Evolutionary conservation across 1,284 basidiomycete species (phyloP), one percentile per base, ranked within the genome.

Genomic region (Austroboletus niveus): DNA sequence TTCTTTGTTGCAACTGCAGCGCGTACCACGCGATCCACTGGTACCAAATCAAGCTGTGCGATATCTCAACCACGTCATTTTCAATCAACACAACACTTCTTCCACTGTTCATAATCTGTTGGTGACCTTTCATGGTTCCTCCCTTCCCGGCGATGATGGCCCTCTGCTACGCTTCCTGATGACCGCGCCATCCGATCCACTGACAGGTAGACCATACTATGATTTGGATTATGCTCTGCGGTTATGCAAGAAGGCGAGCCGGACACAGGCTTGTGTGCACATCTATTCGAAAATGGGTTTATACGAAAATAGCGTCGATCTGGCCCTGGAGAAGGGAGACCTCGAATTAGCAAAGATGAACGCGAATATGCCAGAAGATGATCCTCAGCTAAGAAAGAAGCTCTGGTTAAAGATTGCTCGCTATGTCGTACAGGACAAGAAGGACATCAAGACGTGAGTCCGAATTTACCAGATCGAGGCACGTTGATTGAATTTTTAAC

Each of bases 221-320:
- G 96, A 99, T 62, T 81, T 99, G 36, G 95, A 99, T 73, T 99
- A 98, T 66, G 97, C 96, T 0, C 69, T 99, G 53, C 84, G 97
- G 9, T 72, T 97, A 42, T 99, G 95, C 74, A 93, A 92, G 63
- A 81, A 85, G 57, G 79, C 88, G 40, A 84, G 85, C 6, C 79
- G 91, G 44, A 91, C 85, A 30, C 92, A 95, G 61, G 85, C 96
- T 2, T 98, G 95, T 66, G 94, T 99, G 40, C 89, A 94, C 62
- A 96, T 99, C 52, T 99, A 98, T 71, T 91, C 93, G 9, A 94
- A 97, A 75, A 96, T 99, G 94, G 94, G 93, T 0, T 73, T 98
- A 46, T 98, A 89, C 76, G 97, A 99, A 73, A 92, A 91, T 61
- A 94, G 92, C 54, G 96, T 99, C 20, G 94, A 98, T 68, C 78